Percentiles rank a stretch among this genome's conserved stretches.
Conservation (phyloP, 768 basidiomycete genomes). For the Naganishia friedmannii region DNA sequence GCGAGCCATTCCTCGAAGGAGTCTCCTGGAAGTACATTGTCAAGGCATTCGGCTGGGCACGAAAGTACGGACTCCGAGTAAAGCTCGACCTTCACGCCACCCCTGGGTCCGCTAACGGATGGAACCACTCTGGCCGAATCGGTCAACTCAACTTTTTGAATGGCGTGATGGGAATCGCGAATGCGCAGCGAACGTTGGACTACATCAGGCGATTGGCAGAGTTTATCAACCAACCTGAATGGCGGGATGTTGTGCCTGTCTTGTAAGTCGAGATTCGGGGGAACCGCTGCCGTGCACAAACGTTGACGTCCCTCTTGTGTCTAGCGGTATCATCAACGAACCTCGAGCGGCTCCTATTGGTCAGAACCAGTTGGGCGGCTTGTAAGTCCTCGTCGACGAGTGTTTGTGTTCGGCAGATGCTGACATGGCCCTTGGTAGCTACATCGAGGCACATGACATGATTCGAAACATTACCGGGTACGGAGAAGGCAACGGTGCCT, state of each 20-base stretch:
- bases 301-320: neutral
- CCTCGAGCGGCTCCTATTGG: constrained; percentile 45
- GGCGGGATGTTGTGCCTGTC: constrained; percentile 44
- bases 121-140: constrained; percentile 89
- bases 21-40: constrained; percentile 89
- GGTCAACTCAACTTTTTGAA: constrained; percentile 53
- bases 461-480: constrained; percentile 70
- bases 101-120: constrained; percentile 59
- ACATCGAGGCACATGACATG: constrained; percentile 56
- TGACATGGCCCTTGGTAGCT: constrained; percentile 35
- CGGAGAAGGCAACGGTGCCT: constrained; percentile 65
- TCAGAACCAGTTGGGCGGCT: constrained; percentile 44
- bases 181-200: constrained; percentile 85
- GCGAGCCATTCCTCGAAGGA: constrained; percentile 81
- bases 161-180: constrained; percentile 87
- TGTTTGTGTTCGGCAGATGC: neutral
- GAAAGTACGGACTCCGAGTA: constrained; percentile 94
- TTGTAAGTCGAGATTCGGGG: constrained; percentile 33
- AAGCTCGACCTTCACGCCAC: constrained; percentile 67
- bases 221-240: constrained; percentile 63
- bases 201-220: constrained; percentile 87
- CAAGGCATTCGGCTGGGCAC: constrained; percentile 88
- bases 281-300: neutral
- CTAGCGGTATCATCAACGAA: constrained; percentile 51
- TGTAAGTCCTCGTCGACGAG: constrained; percentile 33